These are phyloP conservation scores for Phytophthora tubulina DNA, from an alignment of 352 stramenopile genomes.

Conservation along the genomic window DNA sequence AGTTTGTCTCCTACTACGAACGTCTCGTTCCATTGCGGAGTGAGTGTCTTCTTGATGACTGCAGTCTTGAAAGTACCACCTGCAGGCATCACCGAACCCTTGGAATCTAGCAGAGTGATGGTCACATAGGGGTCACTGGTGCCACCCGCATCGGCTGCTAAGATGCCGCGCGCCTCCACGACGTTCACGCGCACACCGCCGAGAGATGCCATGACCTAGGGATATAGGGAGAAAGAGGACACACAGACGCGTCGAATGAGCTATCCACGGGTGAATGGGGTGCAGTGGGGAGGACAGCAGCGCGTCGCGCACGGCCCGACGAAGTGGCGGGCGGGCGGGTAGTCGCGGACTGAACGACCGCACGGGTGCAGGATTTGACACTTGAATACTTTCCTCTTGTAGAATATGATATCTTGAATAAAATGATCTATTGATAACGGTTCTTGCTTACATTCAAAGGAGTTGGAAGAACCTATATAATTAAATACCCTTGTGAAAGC, in stretches of 20 bases:
- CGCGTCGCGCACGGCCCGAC: neutral
- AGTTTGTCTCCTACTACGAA: conserved; percentile 72
- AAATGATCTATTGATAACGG: too few species aligned
- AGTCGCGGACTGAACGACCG: conserved; percentile 2
- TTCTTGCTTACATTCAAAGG: too few species aligned
- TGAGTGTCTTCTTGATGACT: conserved; percentile 73
- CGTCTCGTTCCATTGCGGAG: conserved; percentile 67
- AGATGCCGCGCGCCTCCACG: conserved; percentile 67
- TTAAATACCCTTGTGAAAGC: neutral
- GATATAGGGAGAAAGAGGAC: neutral
- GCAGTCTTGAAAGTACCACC: conserved; percentile 73
- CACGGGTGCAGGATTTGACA: conserved; percentile 5
- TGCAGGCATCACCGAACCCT: conserved; percentile 46
- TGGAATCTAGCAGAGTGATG: conserved; percentile 79
- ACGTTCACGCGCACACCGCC: conserved; percentile 57
- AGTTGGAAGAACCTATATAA: too few species aligned
- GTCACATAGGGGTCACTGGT: conserved; percentile 80
- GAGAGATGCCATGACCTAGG: conserved; percentile 32
- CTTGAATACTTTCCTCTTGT: neutral
- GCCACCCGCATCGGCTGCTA: conserved; percentile 73
- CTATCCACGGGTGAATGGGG: neutral
- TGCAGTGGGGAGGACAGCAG: neutral
- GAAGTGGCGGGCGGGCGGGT: neutral
- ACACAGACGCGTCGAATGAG: conserved; percentile 3
- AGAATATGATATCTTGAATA: neutral